These are phyloP conservation scores for Grosmannia penicillata DNA, from an alignment of 2,329 filamentous ascomycete species.

Conservation along the genomic window DNA sequence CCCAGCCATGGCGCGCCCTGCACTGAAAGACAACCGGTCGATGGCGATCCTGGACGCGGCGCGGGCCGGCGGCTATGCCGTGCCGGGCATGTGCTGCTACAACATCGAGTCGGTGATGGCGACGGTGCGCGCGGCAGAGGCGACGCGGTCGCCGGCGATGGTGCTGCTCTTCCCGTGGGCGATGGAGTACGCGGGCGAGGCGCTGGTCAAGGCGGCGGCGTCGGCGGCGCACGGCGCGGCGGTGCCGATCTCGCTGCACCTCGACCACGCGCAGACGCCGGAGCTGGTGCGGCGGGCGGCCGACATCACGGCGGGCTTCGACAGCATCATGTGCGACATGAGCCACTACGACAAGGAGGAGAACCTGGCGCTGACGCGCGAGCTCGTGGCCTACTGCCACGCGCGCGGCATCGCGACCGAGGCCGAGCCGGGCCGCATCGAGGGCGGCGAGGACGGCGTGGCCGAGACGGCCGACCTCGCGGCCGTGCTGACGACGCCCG, in stretches of 20 bases:
- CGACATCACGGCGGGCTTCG: slow-evolving; percentile 43
- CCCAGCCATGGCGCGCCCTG: too few relatives aligned
- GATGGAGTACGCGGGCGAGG: slow-evolving; percentile 42
- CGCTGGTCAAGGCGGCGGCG: slow-evolving; percentile 37
- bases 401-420: slow-evolving; percentile 50
- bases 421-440: slow-evolving; percentile 47
- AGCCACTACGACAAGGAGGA: slow-evolving; percentile 53
- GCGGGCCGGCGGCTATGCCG: slow-evolving; percentile 37
- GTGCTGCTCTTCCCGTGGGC: slow-evolving; percentile 63
- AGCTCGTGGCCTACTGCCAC: slow-evolving; percentile 49
- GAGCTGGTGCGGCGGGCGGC: slow-evolving; percentile 44
- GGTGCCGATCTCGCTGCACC: slow-evolving; percentile 47
- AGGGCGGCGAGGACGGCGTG: slow-evolving; percentile 55
- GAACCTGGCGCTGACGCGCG: slow-evolving; percentile 45
- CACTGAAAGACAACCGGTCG: background rate
- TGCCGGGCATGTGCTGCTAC: slow-evolving; percentile 44
- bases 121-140: slow-evolving; percentile 51
- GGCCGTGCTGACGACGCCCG: slow-evolving; percentile 46
- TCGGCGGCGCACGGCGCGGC: slow-evolving; percentile 36
- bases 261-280: slow-evolving; percentile 51
- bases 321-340: slow-evolving; percentile 65
- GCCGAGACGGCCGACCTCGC: slow-evolving; percentile 37
- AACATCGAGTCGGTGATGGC: slow-evolving; percentile 59
- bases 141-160: slow-evolving; percentile 48
- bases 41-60: slow-evolving; percentile 43